Evolutionary conservation across 2,329 filamentous ascomycete species (phyloP), one percentile per base, ranked within the genome.

Genomic region (Fusarium protoensiforme): DNA sequence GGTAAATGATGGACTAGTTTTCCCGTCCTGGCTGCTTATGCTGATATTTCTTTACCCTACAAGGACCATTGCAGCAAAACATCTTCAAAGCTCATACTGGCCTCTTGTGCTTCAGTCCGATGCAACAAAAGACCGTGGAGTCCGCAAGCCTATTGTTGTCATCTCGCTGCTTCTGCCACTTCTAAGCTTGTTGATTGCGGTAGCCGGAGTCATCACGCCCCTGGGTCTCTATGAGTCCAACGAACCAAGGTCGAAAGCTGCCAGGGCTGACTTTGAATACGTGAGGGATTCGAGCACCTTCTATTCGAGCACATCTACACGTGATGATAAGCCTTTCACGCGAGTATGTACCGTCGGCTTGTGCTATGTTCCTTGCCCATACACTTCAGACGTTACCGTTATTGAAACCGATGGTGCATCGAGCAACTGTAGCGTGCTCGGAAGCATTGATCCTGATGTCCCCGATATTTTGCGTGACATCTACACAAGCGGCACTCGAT

Each of bases 201-300:
- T 69, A 31, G 67, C 67, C 7, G 58, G 67, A 35, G 51, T 69
- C 16, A 36, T 69, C 29, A 69, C 67, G 11, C 67, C 67, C n/a
- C 63, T 66, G 14, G 67, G 63, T 13, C 67, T 69, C n/a, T 69
- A 69, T 13, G 67, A 69, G 20, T 14, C 36, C 3, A 56, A 69
- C 51, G 63, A 61, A 16, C 63, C 46, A 14, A 53, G 51, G 5
- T 29, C 53, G 16, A 31, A 57, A 14, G 11, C 41, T 24, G 18
- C 35, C 16, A n/a, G 29, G 10, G 63, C 53, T 10, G 14, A 36
- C 36, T 69, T 69, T 20, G 46, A 48, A 20, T 69, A 69, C 14
- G 67, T 35, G n/a, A 16, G 22, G 7, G 67, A 69, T 38, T 62
- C 67, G 22, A 69, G 67, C 46, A 39, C 51, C 8, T 69, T 66